Conservation (phyloP, 2,329 filamentous ascomycete genomes). For the Aspergillus ochraceoroseus region DNA sequence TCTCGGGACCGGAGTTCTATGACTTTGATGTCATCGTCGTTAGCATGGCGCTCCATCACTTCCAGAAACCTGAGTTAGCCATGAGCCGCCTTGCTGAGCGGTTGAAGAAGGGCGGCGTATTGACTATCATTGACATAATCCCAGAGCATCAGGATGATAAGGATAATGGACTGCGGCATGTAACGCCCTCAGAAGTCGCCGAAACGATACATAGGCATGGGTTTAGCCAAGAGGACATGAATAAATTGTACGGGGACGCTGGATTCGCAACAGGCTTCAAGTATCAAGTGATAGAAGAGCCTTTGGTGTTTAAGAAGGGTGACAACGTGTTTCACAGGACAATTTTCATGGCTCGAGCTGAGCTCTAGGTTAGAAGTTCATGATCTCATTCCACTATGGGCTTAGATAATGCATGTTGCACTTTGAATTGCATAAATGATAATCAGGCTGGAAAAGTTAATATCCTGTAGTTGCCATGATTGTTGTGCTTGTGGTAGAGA, state of each 20-base stretch:
- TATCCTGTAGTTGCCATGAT: background rate
- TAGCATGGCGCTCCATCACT: constrained; percentile 63
- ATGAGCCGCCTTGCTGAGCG: constrained; percentile 57
- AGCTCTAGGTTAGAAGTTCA: constrained; percentile 20
- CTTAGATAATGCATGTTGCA: no score
- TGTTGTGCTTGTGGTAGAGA: background rate
- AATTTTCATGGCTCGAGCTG: constrained; percentile 33
- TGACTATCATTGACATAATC: constrained; percentile 65
- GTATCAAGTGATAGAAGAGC: constrained; percentile 52
- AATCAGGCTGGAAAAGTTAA: background rate
- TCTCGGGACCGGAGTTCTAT: constrained; percentile 59
- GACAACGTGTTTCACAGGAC: constrained; percentile 26
- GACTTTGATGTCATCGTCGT: constrained; percentile 65
- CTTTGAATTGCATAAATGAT: no score
- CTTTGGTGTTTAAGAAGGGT: constrained; percentile 43
- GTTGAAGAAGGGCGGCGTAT: constrained; percentile 60
- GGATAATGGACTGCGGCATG: constrained; percentile 26
- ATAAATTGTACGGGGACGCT: constrained; percentile 58
- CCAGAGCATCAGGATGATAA: constrained; percentile 42
- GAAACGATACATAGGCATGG: constrained; percentile 61
- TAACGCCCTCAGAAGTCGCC: constrained; percentile 30
- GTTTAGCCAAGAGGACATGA: constrained; percentile 58
- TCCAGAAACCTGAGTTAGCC: constrained; percentile 59
- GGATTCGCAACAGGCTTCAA: constrained; percentile 56
- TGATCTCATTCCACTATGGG: no score